phyloP scores from a whole-genome alignment of 371 early-diverging fungal genomes.

The Rhizopus stolonifer region DNA sequence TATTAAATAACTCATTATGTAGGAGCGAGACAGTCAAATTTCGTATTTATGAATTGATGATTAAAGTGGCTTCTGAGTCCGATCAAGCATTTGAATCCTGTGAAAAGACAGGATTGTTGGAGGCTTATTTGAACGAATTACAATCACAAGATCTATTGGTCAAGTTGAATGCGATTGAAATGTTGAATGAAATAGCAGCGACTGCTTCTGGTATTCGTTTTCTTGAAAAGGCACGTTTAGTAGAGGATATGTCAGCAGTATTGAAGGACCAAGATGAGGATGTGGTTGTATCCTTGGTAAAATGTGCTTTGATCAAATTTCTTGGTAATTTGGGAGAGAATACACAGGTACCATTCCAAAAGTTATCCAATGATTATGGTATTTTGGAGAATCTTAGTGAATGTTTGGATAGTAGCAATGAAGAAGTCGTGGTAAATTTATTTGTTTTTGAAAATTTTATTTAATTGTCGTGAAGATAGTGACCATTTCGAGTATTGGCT shows the following conservation, averaged over 20 bases:
- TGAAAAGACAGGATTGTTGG: slow-evolving; percentile 36
- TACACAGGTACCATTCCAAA: slow-evolving; percentile 20
- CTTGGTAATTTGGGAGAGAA: slow-evolving; percentile 42
- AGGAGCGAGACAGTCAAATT: slow-evolving; percentile 48
- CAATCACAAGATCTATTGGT: slow-evolving; percentile 44
- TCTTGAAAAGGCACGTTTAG: slow-evolving; percentile 33
- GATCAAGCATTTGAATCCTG: slow-evolving; percentile 38
- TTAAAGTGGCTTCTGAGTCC: slow-evolving; percentile 40
- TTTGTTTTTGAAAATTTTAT: neutral
- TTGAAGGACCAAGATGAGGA: slow-evolving; percentile 27
- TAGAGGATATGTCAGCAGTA: slow-evolving; percentile 27
- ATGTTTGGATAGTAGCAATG: slow-evolving; percentile 29
- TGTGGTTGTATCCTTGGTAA: slow-evolving; percentile 30
- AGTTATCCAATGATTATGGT: slow-evolving; percentile 27
- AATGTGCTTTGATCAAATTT: slow-evolving; percentile 45
- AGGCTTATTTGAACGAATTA: slow-evolving; percentile 28
- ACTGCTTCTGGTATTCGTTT: slow-evolving; percentile 31
- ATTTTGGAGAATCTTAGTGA: slow-evolving; percentile 25
- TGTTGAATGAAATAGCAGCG: slow-evolving; percentile 41
- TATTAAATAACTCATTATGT: too few relatives aligned
- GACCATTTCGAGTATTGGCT: slow-evolving; percentile 37
- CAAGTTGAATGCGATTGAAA: slow-evolving; percentile 50
- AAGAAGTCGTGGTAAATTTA: slow-evolving; percentile 37
- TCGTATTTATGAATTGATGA: slow-evolving; percentile 50
- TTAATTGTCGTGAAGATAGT: slow-evolving; percentile 25